A percentile compares a stretch with the other conserved stretches of the same genome.
phyloP scores from a whole-genome alignment of 352 stramenopile genomes.

The Nothophytophthora sp. region DNA sequence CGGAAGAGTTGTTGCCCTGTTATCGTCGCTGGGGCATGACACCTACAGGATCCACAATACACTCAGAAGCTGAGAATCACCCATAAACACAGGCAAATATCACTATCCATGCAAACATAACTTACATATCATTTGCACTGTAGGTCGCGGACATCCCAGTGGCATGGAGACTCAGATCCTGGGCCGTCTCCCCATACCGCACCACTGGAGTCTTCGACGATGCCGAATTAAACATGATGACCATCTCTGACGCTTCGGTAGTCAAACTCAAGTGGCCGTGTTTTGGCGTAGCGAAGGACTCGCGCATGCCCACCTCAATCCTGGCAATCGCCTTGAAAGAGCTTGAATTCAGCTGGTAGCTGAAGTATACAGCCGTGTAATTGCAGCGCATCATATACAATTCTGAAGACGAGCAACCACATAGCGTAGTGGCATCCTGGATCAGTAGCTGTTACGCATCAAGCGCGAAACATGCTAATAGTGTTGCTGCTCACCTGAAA shows the following conservation, averaged over 20 bases:
- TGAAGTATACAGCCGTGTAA: constrained; percentile 66
- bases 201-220: constrained; percentile 44
- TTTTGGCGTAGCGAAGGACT: constrained; percentile 59
- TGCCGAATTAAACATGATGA: constrained; percentile 73
- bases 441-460: too few species aligned
- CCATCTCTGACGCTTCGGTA: constrained; percentile 51
- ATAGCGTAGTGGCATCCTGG: too few species aligned
- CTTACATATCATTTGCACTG: constrained; percentile 52
- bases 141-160: constrained; percentile 61
- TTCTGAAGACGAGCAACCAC: too few species aligned
- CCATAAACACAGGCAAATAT: background rate
- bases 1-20: constrained; percentile 46
- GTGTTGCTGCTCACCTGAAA: too few species aligned
- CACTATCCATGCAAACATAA: background rate
- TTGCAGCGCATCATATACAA: constrained; percentile 79
- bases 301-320: constrained; percentile 46
- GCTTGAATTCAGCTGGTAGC: constrained; percentile 23
- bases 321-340: constrained; percentile 29
- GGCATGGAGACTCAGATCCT: constrained; percentile 20
- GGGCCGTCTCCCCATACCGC: constrained; percentile 34
- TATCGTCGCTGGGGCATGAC: constrained; percentile 51
- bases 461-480: too few species aligned
- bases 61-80: too few species aligned
- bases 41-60: constrained; percentile 35
- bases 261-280: constrained; percentile 74